phyloP scores from a whole-genome alignment of 108 stramenopile species.

The Asterionellopsis glacialis region DNA sequence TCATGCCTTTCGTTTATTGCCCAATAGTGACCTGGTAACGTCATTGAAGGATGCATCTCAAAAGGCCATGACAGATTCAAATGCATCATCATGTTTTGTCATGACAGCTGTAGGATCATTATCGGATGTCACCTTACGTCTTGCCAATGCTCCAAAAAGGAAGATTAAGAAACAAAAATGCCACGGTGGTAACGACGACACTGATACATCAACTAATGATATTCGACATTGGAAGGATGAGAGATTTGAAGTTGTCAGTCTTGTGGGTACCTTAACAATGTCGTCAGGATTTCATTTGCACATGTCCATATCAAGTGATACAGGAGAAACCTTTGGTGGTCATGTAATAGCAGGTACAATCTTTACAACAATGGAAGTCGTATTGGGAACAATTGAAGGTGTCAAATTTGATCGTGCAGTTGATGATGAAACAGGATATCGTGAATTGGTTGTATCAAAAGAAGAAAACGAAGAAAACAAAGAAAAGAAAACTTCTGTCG shows the following conservation, averaged over 20 bases:
- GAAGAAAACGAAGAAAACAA: not conserved
- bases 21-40: conserved; percentile 48
- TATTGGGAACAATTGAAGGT: conserved; percentile 53
- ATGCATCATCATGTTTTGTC: conserved; percentile 43
- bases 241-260: conserved; percentile 61
- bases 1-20: conserved; percentile 50
- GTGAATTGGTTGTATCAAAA: conserved; percentile 37
- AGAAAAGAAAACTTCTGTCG: too few relatives aligned
- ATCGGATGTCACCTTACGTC: conserved; percentile 51
- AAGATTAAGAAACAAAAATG: not conserved
- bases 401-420: conserved; percentile 48
- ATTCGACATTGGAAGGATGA: conserved; percentile 24
- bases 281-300: conserved; percentile 54
- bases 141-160: conserved; percentile 53
- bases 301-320: conserved; percentile 42
- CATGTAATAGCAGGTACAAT: conserved; percentile 67
- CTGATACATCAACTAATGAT: not conserved
- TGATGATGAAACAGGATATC: conserved; percentile 64
- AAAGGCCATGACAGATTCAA: conserved; percentile 22
- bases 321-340: conserved; percentile 64
- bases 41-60: conserved; percentile 36
- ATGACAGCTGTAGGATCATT: conserved; percentile 69
- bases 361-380: conserved; percentile 75
- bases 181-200: not conserved
- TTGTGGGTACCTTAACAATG: conserved; percentile 62